Base-by-base conservation (phyloP, 1,284 basidiomycete species). In the Papiliotrema fonsecae region DNA sequence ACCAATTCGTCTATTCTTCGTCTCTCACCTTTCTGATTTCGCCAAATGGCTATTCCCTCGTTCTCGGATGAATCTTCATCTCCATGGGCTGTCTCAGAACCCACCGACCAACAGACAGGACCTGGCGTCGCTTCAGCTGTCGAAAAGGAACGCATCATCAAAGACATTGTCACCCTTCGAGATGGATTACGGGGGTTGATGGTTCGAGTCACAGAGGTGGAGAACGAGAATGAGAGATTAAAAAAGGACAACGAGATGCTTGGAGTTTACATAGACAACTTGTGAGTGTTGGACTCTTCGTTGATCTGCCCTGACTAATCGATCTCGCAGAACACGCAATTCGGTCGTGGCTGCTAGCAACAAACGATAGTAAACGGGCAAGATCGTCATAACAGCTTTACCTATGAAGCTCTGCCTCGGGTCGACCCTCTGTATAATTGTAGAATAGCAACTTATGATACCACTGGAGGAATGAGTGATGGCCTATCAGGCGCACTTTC, bases 191-290 rank as follows among this genome's bases (percentile, higher is more conserved):
- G 68, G 22, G 68, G 68, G 9, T 50, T 72, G 34, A 54, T 70
- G 40, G 61, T 69, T 14, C 51, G 68, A 28, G 45, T 67, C 25
- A 61, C 61, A 21, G 65, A 70, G 57, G 62, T 69, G 21, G 64
- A 70, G 44, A 51, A 40, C n/a, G 68, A 73, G 45, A 70, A 64
- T 30, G 69, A 72, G 41, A 69, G 65, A 56, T 50, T 72, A 18
- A 51, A 51, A 32, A 62, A 58, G 58, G 66, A 68, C 42, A 73
- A 73, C 51, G 67, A 72, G 55, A 69, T 70, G 54, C 52, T 73
- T 18, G 61, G 58, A 24, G 60, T 67, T 22, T 73, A 73, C 43
- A 69, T 73, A 42, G 71, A 73, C 47, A 73, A 73, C 46, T 54
- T 73, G 70, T 72, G 45, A 56, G 70, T 62, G 13, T 14, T 21